Evolutionary conservation across 1,284 basidiomycete genomes (phyloP).

Genomic region (Apiotrichum porosum): DNA sequence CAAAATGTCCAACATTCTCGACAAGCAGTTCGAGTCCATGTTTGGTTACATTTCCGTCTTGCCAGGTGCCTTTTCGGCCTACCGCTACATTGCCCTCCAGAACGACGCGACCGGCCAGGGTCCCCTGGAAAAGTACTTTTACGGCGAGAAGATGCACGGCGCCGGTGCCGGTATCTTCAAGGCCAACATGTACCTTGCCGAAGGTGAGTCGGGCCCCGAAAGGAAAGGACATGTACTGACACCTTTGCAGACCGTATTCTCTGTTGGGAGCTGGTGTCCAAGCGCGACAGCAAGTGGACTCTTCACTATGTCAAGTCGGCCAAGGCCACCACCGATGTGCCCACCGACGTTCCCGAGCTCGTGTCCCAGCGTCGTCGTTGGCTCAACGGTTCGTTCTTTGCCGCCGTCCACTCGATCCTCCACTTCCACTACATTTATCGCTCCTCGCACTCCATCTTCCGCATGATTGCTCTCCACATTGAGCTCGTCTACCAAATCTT

Average conservation of each 20-base stretch:
- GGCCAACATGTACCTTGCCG: conserved; percentile 92
- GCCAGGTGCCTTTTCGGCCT: conserved; percentile 90
- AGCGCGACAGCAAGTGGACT: conserved; percentile 78
- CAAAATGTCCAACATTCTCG: conserved; percentile 91
- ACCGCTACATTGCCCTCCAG: conserved; percentile 83
- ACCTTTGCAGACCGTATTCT: conserved; percentile 67
- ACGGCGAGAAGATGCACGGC: conserved; percentile 89
- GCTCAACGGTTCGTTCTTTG: conserved; percentile 97
- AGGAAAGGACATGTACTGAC: too few species aligned
- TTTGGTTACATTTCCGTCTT: conserved; percentile 92
- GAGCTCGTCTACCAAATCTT: conserved; percentile 85
- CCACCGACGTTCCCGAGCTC: conserved; percentile 80
- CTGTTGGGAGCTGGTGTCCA: conserved; percentile 90
- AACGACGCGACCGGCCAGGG: conserved; percentile 65
- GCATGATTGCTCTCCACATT: conserved; percentile 91
- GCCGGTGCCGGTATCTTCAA: conserved; percentile 87
- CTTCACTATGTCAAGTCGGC: conserved; percentile 92
- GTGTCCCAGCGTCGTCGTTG: conserved; percentile 90
- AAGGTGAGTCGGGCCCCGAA: too few species aligned
- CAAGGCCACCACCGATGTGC: conserved; percentile 85
- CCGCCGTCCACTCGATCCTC: conserved; percentile 79
- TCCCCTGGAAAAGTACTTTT: conserved; percentile 88
- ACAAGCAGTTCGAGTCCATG: conserved; percentile 72
- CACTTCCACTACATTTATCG: conserved; percentile 92
- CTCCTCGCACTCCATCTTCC: conserved; percentile 72